phyloP scores from a whole-genome alignment of 2,329 filamentous ascomycete species.

The Colletotrichum graminicola region DNA sequence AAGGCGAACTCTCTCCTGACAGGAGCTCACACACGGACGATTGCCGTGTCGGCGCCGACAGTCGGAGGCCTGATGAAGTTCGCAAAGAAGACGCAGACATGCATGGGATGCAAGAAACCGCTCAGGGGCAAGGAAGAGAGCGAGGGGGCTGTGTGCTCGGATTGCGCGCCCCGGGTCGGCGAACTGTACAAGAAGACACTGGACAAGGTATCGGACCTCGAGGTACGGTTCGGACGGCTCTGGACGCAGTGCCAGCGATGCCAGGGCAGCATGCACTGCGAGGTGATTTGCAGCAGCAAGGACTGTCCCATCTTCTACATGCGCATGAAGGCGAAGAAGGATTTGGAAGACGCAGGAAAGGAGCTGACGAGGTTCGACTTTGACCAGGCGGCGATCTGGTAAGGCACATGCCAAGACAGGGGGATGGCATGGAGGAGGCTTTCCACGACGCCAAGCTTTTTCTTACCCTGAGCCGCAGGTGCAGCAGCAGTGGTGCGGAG shows the following conservation, averaged over 20 bases:
- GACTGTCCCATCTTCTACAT: conserved; percentile 99
- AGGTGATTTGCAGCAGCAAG: conserved; percentile 95
- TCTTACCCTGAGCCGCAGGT: conserved; percentile 12
- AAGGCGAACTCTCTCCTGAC: conserved; percentile 88
- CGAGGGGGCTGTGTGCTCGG: conserved; percentile 86
- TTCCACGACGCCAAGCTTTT: conserved; percentile 32
- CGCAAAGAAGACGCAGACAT: conserved; percentile 96
- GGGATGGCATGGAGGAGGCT: conserved; percentile 3
- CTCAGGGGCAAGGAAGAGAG: conserved; percentile 83
- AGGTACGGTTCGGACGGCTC: conserved; percentile 89
- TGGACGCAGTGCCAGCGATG: conserved; percentile 99
- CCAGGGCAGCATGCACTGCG: conserved; percentile 97
- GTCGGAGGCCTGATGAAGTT: conserved; percentile 98
- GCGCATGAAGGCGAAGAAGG: conserved; percentile 99
- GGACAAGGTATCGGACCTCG: conserved; percentile 88
- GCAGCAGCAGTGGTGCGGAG: conserved; percentile 14
- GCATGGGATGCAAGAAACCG: conserved; percentile 99
- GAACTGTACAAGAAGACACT: conserved; percentile 95
- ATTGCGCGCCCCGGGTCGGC: conserved; percentile 86
- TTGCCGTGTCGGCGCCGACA: conserved; percentile 90
- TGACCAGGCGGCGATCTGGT: conserved; percentile 78
- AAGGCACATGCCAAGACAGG: conserved; percentile 18
- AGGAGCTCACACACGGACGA: conserved; percentile 94
- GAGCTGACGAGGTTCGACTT: conserved; percentile 91
- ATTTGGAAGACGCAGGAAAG: conserved; percentile 93